Evolutionary conservation across 2,329 filamentous ascomycete species (phyloP), one percentile per base, ranked within the genome.

Genomic region (Didymella pomorum): DNA sequence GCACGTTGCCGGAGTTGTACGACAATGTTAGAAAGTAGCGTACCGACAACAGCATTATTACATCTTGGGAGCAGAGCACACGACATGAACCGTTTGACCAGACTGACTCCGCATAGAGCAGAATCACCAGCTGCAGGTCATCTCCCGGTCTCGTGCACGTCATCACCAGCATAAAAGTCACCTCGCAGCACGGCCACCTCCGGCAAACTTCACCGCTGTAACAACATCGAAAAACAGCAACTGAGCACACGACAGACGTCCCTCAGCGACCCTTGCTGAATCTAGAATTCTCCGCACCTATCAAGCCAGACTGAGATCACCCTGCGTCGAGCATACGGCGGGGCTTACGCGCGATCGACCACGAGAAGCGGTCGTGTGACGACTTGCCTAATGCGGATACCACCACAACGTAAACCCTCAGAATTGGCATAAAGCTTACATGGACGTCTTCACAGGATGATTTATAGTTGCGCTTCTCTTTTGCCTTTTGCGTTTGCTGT

Each of bases 361-460:
- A 54, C 56, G 56, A 31, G 56, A 54, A 50, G 11, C 14, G 50
- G 50, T 50, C 56, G 56, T 53, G 56, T 54, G 56, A 54, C 26
- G 21, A 23, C 18, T 16, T 58, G 26, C 45, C 50, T 23, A 9
- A 39, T 50, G 10, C 25, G 39, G 41, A 39, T 25, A n/a, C 14
- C 16, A 37, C 7, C 28, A 25, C 8, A 9, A 7, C 47, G 18
- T 10, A 9, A 20, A 29, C 10, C 31, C 5, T 31, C 23, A 6
- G 14, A 9, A 23, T 11, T 18, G 44, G 8, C 14, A 54, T 54
- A 58, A 54, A 58, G 50, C 51, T 51, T 54, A 31, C 23, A 25
- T 25, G 23, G 23, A 25, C 23, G 3, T 25, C 23, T 25, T 7
- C 23, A 25, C 4, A 25, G 23, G 23, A n/a, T n/a, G n/a, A n/a